Evolutionary conservation across 2,329 filamentous ascomycete species (phyloP), one percentile per base, ranked within the genome.

Genomic region (Scortechinia acanthostroma): DNA sequence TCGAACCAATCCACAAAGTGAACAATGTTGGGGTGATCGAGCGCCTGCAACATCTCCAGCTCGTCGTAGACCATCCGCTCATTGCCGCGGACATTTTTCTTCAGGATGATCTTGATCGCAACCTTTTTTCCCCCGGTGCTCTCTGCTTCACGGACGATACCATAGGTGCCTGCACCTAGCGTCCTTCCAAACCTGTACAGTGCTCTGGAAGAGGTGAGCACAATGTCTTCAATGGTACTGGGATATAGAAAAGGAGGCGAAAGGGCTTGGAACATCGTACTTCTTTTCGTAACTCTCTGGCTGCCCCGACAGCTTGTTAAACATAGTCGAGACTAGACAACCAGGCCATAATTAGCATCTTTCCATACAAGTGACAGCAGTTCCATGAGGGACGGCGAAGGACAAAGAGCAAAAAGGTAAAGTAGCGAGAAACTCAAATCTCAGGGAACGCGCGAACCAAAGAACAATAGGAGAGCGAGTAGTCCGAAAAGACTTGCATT

Each of bases 61-160:
- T 98, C 93, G 64, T 98, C 93, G 63, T 95, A 93, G 33, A 98
- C 93, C 93, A 98, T 98, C 64, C 86, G 82, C 73, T 98, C 93
- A 58, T 97, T 97, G 52, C 91, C 91, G 64, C 91, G 94, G 62
- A 98, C 91, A 67, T 95, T 97, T 74, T 95, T 96, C 79, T 98
- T 98, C 59, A 97, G 73, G 65, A 98, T 98, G 63, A 98, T 97
- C 76, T 98, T 98, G 66, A 98, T 80, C 33, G 93, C 93, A 49
- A 95, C 91, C 73, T 95, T 79, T 63, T 19, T 19, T 10, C 89
- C 88, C 17, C 77, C 76, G 35, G 85, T 80, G 54, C 88, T 79
- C 50, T 96, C 90, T 49, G 93, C 93, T 69, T 98, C 93, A 56
- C 93, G 83, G 58, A 98, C 93, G 58, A 98, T 95, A 59, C 93